Percentiles rank a stretch among this genome's conserved stretches.
phyloP scores from a whole-genome alignment of 1,139 yeast species.

The Candida tunisiensis region DNA sequence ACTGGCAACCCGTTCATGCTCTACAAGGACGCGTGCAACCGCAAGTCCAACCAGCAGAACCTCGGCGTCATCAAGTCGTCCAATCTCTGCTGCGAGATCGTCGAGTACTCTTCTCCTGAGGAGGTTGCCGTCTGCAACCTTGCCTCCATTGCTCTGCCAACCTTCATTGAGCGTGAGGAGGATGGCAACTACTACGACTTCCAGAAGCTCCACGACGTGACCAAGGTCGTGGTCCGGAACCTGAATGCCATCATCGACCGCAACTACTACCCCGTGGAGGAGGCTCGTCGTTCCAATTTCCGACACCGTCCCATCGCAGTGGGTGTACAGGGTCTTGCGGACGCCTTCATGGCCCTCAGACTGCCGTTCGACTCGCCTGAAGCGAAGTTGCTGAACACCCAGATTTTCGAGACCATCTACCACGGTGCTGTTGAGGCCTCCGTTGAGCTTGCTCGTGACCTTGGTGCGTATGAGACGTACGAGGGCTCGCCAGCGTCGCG shows the following conservation, averaged over 20 bases:
- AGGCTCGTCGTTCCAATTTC: slow-evolving; percentile 52
- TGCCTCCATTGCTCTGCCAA: slow-evolving; percentile 75
- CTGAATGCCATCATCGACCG: slow-evolving; percentile 65
- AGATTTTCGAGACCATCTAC: slow-evolving; percentile 78
- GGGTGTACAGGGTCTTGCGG: slow-evolving; percentile 88
- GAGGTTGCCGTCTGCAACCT: slow-evolving; percentile 87
- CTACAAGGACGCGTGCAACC: slow-evolving; percentile 77
- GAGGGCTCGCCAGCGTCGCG: slow-evolving; percentile 72
- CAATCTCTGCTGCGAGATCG: slow-evolving; percentile 80
- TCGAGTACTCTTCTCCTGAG: slow-evolving; percentile 73
- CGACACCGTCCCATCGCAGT: slow-evolving; percentile 75
- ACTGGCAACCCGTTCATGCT: slow-evolving; percentile 90
- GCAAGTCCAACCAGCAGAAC: slow-evolving; percentile 73
- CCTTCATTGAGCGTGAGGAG: slow-evolving; percentile 34
- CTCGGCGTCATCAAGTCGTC: slow-evolving; percentile 79
- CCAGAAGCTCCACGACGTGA: slow-evolving; percentile 48
- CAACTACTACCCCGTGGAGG: slow-evolving; percentile 61
- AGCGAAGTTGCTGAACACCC: slow-evolving; percentile 56
- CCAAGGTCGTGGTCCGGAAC: slow-evolving; percentile 61
- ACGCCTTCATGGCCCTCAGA: slow-evolving; percentile 59
- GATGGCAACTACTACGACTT: slow-evolving; percentile 47
- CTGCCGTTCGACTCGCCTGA: slow-evolving; percentile 65
- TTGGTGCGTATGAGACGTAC: slow-evolving; percentile 54
- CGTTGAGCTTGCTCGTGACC: slow-evolving; percentile 46
- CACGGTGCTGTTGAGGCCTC: slow-evolving; percentile 79